Conservation (phyloP, 2,329 filamentous ascomycete species). For the Aspergillus sp. region DNA sequence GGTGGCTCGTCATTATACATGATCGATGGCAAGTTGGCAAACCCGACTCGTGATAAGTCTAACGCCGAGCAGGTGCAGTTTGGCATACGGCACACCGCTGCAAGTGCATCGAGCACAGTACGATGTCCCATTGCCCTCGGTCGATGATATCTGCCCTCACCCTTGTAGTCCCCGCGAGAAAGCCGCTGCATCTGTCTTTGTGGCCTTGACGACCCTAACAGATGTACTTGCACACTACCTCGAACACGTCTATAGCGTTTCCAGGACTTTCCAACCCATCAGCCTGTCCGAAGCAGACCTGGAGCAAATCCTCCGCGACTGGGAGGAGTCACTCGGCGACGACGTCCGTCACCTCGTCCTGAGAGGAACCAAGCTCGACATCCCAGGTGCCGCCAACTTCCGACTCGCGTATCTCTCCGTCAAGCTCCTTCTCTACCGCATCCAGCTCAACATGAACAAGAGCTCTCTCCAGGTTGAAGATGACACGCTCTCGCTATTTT, state of each 20-base stretch:
- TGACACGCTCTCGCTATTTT: constrained; percentile 30
- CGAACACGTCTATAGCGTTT: constrained; percentile 40
- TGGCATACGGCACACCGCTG: constrained; percentile 59
- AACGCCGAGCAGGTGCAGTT: constrained; percentile 49
- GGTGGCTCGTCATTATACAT: constrained; percentile 61
- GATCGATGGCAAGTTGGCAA: constrained; percentile 55
- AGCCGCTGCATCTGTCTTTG: constrained; percentile 46
- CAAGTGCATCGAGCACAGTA: constrained; percentile 52
- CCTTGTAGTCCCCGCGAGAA: constrained; percentile 22
- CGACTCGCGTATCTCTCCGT: constrained; percentile 57
- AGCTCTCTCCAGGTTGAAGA: constrained; percentile 15
- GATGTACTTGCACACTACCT: constrained; percentile 47
- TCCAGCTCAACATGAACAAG: constrained; percentile 51
- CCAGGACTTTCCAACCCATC: constrained; percentile 28
- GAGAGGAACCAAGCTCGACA: constrained; percentile 46
- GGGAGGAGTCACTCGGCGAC: constrained; percentile 51
- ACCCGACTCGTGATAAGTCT: background rate
- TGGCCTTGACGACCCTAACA: constrained; percentile 53
- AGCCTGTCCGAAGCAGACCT: constrained; percentile 34
- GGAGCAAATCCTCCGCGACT: constrained; percentile 47
- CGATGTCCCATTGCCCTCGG: constrained; percentile 53
- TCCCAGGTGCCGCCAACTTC: constrained; percentile 56
- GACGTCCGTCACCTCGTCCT: constrained; percentile 48
- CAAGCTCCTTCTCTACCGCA: constrained; percentile 53
- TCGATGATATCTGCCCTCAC: constrained; percentile 38